phyloP scores from a whole-genome alignment of 768 basidiomycete genomes.

The Termitomyces titanicus region DNA sequence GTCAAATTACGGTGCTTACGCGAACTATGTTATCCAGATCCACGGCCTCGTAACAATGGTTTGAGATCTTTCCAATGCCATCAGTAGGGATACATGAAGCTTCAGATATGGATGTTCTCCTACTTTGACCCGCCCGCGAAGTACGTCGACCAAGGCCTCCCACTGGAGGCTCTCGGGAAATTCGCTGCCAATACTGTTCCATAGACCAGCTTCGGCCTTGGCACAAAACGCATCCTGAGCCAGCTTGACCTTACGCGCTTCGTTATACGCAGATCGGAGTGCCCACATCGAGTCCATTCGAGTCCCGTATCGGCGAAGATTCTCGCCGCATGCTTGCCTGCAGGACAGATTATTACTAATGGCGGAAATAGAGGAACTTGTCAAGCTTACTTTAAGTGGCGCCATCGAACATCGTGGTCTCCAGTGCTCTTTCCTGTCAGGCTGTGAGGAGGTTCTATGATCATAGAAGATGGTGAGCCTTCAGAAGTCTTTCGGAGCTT shows the following conservation, averaged over 20 bases:
- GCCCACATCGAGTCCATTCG: slow-evolving; percentile 82
- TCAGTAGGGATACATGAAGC: background rate
- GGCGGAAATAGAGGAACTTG: background rate
- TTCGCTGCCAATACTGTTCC: slow-evolving; percentile 29
- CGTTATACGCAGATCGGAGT: slow-evolving; percentile 74
- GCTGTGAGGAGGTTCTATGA: slow-evolving; percentile 76
- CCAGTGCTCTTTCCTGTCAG: slow-evolving; percentile 45
- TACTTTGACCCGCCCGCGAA: slow-evolving; percentile 85
- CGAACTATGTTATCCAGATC: slow-evolving; percentile 70
- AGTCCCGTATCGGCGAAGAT: slow-evolving; percentile 41
- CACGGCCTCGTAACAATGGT: slow-evolving; percentile 70
- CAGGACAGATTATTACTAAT: slow-evolving; percentile 7
- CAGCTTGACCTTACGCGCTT: slow-evolving; percentile 64
- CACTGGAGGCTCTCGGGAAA: slow-evolving; percentile 76
- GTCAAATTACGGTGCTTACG: slow-evolving; percentile 32
- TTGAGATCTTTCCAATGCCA: slow-evolving; percentile 42
- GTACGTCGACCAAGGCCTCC: slow-evolving; percentile 78
- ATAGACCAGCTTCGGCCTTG: slow-evolving; percentile 48
- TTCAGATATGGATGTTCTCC: background rate
- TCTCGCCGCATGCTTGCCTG: slow-evolving; percentile 65
- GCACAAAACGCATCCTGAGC: slow-evolving; percentile 72
- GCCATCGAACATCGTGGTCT: slow-evolving; percentile 54
- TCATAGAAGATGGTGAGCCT: slow-evolving; percentile 74
- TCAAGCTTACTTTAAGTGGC: slow-evolving; percentile 70
- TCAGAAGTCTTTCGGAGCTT: slow-evolving; percentile 80